These are phyloP conservation scores for Chlorella sp. DNA, from an alignment of 139 green algal genomes.

Conservation along the genomic window DNA sequence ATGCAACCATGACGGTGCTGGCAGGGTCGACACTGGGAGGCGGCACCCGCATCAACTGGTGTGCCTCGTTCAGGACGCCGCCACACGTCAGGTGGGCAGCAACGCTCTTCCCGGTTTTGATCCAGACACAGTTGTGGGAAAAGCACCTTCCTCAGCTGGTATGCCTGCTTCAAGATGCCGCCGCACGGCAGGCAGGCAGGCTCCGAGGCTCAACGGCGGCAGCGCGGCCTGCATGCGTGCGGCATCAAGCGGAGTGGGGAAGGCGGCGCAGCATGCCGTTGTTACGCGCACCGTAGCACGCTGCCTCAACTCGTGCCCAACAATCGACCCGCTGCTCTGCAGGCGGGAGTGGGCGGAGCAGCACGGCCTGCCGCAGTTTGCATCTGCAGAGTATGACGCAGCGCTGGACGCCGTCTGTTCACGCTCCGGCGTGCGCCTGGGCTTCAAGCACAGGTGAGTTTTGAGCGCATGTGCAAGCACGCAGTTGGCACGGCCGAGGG, in stretches of 20 bases:
- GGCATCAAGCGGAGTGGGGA: not conserved
- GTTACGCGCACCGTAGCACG: no score
- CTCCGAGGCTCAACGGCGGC: no score
- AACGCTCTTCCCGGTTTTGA: no score
- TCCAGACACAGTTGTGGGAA: no score
- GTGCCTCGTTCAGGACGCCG: conserved; percentile 50
- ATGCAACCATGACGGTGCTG: conserved; percentile 59
- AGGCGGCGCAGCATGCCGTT: no score
- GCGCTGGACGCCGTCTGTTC: conserved; percentile 51
- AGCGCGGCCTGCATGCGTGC: not conserved
- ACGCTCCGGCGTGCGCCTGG: conserved; percentile 42
- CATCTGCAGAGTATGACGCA: conserved; percentile 18
- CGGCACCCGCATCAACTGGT: conserved; percentile 81
- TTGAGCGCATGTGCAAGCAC: no score
- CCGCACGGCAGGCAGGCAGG: conserved; percentile 8
- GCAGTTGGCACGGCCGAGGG: no score
- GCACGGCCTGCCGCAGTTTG: conserved; percentile 45
- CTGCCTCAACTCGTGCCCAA: no score
- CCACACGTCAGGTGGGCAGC: conserved; percentile 39
- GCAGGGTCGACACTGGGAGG: conserved; percentile 73
- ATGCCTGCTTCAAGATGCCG: no score
- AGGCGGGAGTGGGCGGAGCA: conserved; percentile 45
- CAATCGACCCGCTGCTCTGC: no score
- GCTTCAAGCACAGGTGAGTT: conserved; percentile 42
- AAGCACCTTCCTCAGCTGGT: no score